These are phyloP conservation scores for Agapanthus africanus DNA, from an alignment of 106 monocot species.

Conservation along the genomic window DNA sequence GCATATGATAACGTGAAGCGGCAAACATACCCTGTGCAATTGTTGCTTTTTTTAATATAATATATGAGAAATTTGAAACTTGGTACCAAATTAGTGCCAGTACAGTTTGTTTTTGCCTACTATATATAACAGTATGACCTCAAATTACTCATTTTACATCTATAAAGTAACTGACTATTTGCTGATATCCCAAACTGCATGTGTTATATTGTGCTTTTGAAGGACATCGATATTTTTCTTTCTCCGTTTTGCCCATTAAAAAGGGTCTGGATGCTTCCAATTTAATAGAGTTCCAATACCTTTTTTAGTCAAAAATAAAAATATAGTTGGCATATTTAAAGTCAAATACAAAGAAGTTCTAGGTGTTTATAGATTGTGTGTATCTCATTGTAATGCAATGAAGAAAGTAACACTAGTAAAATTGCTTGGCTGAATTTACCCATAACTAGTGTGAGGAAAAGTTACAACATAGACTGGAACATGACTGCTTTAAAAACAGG, in stretches of 20 bases:
- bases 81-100: too few relatives aligned
- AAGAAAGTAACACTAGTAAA: neutral
- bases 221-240: neutral
- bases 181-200: neutral
- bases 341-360: neutral
- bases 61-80: neutral
- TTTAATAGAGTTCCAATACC: neutral
- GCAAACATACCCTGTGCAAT: too few relatives aligned
- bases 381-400: neutral
- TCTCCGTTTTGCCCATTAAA: neutral
- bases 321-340: neutral
- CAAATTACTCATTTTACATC: neutral
- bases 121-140: neutral
- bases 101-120: too few relatives aligned
- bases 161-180: neutral
- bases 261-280: neutral
- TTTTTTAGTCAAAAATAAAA: neutral
- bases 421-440: neutral
- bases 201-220: neutral
- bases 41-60: too few relatives aligned
- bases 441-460: neutral
- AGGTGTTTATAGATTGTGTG: neutral
- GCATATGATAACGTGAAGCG: neutral
- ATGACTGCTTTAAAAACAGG: neutral
- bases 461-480: neutral